phyloP scores from a whole-genome alignment of 257 asterid species.

The Solanum microdontum region DNA sequence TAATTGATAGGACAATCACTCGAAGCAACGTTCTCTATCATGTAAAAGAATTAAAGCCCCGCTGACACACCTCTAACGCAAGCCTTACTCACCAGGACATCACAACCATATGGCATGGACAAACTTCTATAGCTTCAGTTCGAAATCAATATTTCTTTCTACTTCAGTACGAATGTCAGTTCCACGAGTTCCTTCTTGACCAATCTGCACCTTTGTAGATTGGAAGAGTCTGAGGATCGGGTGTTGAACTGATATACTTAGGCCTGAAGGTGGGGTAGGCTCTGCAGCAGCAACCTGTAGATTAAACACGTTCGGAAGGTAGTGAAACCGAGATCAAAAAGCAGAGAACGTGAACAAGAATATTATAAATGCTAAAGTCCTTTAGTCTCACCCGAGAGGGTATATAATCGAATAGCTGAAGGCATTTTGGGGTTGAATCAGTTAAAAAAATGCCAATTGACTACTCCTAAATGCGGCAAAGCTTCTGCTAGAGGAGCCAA shows the following conservation, averaged over 20 bases:
- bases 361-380: neutral
- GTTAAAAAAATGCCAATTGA: constrained; percentile 1
- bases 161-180: constrained; percentile 20
- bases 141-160: constrained; percentile 47
- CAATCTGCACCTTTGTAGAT: constrained; percentile 8
- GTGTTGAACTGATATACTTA: constrained; percentile 21
- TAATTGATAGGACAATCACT: neutral
- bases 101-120: neutral
- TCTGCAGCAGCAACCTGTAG: constrained; percentile 30
- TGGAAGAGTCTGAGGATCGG: constrained; percentile 49
- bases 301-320: neutral
- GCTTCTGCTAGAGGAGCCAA: constrained; percentile 50
- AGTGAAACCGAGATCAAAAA: neutral
- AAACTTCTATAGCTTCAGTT: constrained; percentile 41
- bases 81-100: neutral
- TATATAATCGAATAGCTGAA: constrained; percentile 10
- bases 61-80: neutral
- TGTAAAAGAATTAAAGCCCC: neutral
- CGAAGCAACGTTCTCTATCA: neutral
- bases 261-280: constrained; percentile 1
- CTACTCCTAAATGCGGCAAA: neutral
- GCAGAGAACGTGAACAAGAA: neutral
- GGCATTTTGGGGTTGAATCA: constrained; percentile 3
- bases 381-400: constrained; percentile 28
- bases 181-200: constrained; percentile 5